Conservation (phyloP, 192 early-diverging fungal species). For the Gaertneriomyces semiglobifer region DNA sequence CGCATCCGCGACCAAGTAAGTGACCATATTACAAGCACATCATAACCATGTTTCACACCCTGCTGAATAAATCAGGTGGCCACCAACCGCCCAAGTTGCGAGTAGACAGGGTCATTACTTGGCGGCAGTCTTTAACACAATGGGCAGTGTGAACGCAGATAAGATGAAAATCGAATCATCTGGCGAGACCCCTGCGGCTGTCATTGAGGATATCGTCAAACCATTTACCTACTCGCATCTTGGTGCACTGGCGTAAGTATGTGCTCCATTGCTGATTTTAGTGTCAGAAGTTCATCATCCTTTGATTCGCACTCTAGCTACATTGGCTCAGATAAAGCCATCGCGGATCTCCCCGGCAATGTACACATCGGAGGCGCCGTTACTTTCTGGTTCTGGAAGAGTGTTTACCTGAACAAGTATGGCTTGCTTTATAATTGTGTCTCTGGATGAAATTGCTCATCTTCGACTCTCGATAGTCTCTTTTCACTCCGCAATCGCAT, state of each 20-base stretch:
- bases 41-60: neutral
- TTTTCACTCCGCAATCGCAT: constrained; percentile 80
- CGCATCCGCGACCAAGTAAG: constrained; percentile 69
- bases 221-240: constrained; percentile 83
- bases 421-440: constrained; percentile 53
- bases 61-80: constrained; percentile 32
- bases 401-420: constrained; percentile 49
- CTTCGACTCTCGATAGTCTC: constrained; percentile 53
- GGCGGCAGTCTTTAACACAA: constrained; percentile 63
- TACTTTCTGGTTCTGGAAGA: constrained; percentile 54
- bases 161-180: constrained; percentile 5
- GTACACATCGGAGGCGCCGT: constrained; percentile 46
- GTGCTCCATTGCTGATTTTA: neutral
- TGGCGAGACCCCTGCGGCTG: constrained; percentile 15
- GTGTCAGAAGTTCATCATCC: neutral
- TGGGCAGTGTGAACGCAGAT: constrained; percentile 40
- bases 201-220: constrained; percentile 37
- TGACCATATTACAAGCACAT: neutral
- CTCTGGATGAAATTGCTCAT: neutral
- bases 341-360: constrained; percentile 80
- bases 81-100: constrained; percentile 85
- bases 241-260: constrained; percentile 70
- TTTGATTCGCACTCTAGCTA: constrained; percentile 44
- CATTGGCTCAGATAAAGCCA: constrained; percentile 90
- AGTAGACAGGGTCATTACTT: constrained; percentile 86